phyloP scores from a whole-genome alignment of 306 rosid genomes.

The Trifolium repens region DNA sequence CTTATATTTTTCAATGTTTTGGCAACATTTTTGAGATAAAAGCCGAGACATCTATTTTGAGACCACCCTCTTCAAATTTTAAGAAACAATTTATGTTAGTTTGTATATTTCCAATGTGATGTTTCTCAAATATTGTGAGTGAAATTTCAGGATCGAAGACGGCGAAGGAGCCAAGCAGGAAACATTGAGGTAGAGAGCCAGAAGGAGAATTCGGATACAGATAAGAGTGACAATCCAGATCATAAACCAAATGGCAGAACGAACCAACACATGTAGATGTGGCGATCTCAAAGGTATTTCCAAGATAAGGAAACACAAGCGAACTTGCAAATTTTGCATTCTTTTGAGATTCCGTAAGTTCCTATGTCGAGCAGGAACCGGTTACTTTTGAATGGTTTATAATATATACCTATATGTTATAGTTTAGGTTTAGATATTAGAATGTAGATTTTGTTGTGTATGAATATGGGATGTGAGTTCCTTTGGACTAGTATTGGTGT shows the following conservation, averaged over 20 bases:
- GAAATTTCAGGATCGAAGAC: constrained; percentile 65
- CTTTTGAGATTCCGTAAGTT: constrained; percentile 46
- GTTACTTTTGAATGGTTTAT: constrained; percentile 43
- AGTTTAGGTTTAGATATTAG: constrained; percentile 53
- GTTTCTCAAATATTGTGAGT: constrained; percentile 24
- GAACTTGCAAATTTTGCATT: constrained; percentile 43
- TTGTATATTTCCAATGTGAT: constrained; percentile 22
- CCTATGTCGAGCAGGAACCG: constrained; percentile 35
- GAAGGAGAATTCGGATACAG: constrained; percentile 60
- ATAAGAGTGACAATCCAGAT: constrained; percentile 56
- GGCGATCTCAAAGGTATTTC: constrained; percentile 25
- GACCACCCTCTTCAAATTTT: neutral
- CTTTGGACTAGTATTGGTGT: constrained; percentile 43
- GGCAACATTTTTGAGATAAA: neutral
- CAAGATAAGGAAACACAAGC: constrained; percentile 34
- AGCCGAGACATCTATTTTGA: neutral
- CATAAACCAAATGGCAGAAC: constrained; percentile 44
- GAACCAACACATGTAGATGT: constrained; percentile 40
- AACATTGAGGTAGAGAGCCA: constrained; percentile 48
- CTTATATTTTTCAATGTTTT: constrained; percentile 5
- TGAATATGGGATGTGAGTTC: constrained; percentile 44
- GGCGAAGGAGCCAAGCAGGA: constrained; percentile 58
- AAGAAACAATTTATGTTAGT: constrained; percentile 2
- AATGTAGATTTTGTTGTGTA: constrained; percentile 49
- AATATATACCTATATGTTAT: constrained; percentile 34